phyloP scores from a whole-genome alignment of 2,329 filamentous ascomycete genomes.

The Chrysoporthe austroafricana region DNA sequence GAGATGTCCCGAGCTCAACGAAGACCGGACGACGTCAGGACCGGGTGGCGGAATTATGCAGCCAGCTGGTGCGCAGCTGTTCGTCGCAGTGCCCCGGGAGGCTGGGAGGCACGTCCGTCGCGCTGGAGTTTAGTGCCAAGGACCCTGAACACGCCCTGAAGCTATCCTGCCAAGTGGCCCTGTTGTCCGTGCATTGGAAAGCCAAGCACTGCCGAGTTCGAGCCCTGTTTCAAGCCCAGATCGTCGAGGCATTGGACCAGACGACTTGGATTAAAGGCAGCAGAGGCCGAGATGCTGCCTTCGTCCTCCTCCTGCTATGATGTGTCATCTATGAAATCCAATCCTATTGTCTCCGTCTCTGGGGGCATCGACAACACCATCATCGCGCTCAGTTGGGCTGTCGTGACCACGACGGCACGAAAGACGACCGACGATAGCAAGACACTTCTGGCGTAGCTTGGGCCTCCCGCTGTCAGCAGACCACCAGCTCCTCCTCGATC shows the following conservation, averaged over 20 bases:
- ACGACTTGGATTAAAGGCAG: background rate
- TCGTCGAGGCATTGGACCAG: constrained; percentile 5
- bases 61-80: background rate
- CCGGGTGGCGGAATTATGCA: background rate
- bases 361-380: background rate
- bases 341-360: background rate
- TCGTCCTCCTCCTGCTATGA: background rate
- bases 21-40: background rate
- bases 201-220: background rate
- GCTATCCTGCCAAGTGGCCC: background rate
- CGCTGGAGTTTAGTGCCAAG: background rate
- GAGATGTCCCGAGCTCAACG: background rate
- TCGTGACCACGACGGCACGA: background rate
- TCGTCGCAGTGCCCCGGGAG: background rate
- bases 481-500: background rate
- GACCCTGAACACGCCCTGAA: background rate
- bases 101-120: too few species aligned
- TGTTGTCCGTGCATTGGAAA: background rate
- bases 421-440: background rate
- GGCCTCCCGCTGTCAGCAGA: too few species aligned
- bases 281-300: background rate
- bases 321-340: background rate
- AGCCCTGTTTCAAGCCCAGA: background rate
- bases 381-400: background rate
- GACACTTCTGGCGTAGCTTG: background rate